phyloP scores from a whole-genome alignment of 169 alveolate genomes.

The Plasmodium gonderi region DNA sequence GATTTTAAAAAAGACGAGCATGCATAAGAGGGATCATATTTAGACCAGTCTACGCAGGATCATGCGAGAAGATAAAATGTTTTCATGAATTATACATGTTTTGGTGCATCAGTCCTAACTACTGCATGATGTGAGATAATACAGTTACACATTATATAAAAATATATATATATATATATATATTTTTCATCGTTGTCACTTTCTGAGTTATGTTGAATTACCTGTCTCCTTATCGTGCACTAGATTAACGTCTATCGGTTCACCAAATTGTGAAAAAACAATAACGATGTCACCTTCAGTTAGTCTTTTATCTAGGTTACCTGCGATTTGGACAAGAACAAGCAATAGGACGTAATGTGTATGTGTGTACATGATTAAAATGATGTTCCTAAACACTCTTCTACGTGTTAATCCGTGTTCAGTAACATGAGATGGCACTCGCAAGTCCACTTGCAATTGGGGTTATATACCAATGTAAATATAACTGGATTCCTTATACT shows the following conservation, averaged over 20 bases:
- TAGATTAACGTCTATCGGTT: conserved; percentile 95
- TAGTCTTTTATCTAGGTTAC: conserved; percentile 93
- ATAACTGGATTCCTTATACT: conserved; percentile 84
- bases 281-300: conserved; percentile 98
- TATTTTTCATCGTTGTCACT: neutral
- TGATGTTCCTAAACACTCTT: no score
- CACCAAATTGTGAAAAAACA: conserved; percentile 98
- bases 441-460: neutral
- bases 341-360: neutral
- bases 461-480: conserved; percentile 79
- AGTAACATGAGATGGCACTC: neutral
- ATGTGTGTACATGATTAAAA: neutral
- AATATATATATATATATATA: neutral
- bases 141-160: neutral
- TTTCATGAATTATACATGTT: no score
- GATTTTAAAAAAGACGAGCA: no score
- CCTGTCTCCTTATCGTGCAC: conserved; percentile 97
- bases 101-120: no score
- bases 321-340: conserved; percentile 76
- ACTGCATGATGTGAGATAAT: neutral
- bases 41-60: no score
- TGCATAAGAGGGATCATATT: no score
- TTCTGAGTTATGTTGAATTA: conserved; percentile 4
- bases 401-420: neutral
- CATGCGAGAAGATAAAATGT: no score